Conservation (phyloP, 2,329 filamentous ascomycete species). For the Cladosporium sp. region DNA sequence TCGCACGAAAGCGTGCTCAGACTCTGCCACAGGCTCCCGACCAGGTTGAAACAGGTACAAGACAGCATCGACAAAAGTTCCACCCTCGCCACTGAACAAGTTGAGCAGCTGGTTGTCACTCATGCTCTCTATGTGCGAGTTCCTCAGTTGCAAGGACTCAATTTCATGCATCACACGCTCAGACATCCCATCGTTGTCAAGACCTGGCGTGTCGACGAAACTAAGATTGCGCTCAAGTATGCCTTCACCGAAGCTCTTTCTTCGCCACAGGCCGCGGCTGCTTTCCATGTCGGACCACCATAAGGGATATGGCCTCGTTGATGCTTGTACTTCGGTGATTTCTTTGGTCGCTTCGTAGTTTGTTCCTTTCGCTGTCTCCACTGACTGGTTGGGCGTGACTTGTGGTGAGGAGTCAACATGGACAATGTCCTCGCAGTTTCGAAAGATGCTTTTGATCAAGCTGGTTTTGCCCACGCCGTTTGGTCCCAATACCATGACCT, state of each 20-base stretch:
- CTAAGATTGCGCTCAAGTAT: slow-evolving; percentile 88
- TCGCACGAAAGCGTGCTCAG: slow-evolving; percentile 20
- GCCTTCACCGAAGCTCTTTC: slow-evolving; percentile 68
- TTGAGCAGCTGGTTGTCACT: slow-evolving; percentile 69
- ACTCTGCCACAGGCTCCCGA: slow-evolving; percentile 1
- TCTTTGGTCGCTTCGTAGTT: slow-evolving; percentile 14
- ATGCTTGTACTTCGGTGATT: slow-evolving; percentile 41
- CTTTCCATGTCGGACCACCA: slow-evolving; percentile 85
- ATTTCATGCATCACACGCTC: slow-evolving; percentile 38
- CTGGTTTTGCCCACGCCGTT: slow-evolving; percentile 82
- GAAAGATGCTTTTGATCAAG: slow-evolving; percentile 80
- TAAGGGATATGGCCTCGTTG: slow-evolving; percentile 63
- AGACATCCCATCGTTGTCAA: slow-evolving; percentile 54
- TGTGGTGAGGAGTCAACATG: slow-evolving; percentile 65
- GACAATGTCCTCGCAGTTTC: slow-evolving; percentile 84
- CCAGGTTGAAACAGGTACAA: slow-evolving; percentile 74
- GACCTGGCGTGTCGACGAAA: slow-evolving; percentile 80
- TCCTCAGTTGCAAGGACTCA: slow-evolving; percentile 5
- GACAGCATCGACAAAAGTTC: slow-evolving; percentile 76
- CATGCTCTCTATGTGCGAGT: slow-evolving; percentile 54
- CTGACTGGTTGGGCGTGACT: slow-evolving; percentile 33
- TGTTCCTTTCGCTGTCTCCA: slow-evolving; percentile 10
- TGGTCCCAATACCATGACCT: slow-evolving; percentile 79
- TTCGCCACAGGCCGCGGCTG: slow-evolving; percentile 53
- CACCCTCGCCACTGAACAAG: slow-evolving; percentile 75